phyloP scores from a whole-genome alignment of 2,329 filamentous ascomycete genomes.

The Colletotrichum sp. region DNA sequence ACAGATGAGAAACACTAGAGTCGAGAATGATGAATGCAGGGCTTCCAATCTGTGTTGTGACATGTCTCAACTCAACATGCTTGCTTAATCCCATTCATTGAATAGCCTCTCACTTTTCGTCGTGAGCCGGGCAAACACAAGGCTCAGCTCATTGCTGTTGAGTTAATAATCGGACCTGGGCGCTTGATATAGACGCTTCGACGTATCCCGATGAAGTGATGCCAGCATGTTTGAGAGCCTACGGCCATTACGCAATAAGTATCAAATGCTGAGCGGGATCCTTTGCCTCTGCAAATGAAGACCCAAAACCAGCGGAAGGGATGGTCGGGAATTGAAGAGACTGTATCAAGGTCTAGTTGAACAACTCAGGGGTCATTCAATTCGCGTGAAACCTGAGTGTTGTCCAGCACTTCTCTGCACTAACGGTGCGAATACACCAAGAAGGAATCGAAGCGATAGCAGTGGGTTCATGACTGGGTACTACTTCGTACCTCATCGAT shows the following conservation, averaged over 20 bases:
- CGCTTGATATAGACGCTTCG: not conserved
- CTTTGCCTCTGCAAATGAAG: accelerated
- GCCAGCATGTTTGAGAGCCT: not conserved
- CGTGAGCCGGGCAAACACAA: not conserved
- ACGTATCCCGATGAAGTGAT: not conserved
- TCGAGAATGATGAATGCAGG: accelerated
- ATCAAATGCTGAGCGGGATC: accelerated
- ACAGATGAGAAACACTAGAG: not conserved
- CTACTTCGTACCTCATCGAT: not conserved
- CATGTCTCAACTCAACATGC: not conserved
- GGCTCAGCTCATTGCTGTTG: not conserved
- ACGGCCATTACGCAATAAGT: not conserved
- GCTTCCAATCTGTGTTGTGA: not conserved
- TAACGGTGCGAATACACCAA: not conserved
- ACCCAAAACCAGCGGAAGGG: not conserved
- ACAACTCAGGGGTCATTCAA: accelerated
- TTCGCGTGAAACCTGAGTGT: accelerated
- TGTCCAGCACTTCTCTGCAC: not conserved
- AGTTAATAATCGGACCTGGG: accelerated
- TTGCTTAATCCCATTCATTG: not conserved
- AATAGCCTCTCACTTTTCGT: accelerated
- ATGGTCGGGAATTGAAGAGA: not conserved
- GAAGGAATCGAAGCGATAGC: not conserved
- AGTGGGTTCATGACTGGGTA: accelerated
- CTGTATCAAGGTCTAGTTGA: not conserved